A percentile compares a stretch with the other conserved stretches of the same genome.
Evolutionary conservation across 164 flowering plant genomes (phyloP).

Genomic region (Chimonanthus praecox): DNA sequence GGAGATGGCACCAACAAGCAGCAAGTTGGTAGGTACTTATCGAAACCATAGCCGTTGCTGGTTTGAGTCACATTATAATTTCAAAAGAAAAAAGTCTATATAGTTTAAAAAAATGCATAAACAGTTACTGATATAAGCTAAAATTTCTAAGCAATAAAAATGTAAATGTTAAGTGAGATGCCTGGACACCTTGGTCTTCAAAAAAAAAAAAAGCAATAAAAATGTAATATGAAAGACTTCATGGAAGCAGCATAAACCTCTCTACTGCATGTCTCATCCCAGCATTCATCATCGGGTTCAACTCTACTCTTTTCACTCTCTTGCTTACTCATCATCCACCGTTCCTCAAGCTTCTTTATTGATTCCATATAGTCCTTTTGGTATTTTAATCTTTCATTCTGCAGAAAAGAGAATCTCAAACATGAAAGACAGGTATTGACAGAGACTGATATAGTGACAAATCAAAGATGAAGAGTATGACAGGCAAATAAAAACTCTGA

Average conservation of each 20-base stretch:
- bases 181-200: too few relatives aligned
- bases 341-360: conserved; percentile 79
- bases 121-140: too few relatives aligned
- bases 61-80: too few relatives aligned
- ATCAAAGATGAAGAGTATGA: neutral
- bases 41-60: too few relatives aligned
- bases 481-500: neutral
- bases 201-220: neutral
- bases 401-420: conserved; percentile 4
- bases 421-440: neutral
- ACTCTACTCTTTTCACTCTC: conserved; percentile 28
- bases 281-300: conserved; percentile 23
- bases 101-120: too few relatives aligned
- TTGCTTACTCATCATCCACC: conserved; percentile 46
- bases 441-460: neutral
- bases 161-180: too few relatives aligned
- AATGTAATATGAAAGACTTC: neutral
- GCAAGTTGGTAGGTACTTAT: too few relatives aligned
- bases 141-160: too few relatives aligned
- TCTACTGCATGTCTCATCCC: conserved; percentile 25
- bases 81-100: too few relatives aligned
- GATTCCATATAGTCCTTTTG: conserved; percentile 80
- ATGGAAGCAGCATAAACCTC: conserved; percentile 32
- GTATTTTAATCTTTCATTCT: conserved; percentile 66
- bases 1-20: too few relatives aligned